These are phyloP conservation scores for Chaetomiaceae sp. DNA, from an alignment of 2,329 filamentous ascomycete species.

Conservation along the genomic window DNA sequence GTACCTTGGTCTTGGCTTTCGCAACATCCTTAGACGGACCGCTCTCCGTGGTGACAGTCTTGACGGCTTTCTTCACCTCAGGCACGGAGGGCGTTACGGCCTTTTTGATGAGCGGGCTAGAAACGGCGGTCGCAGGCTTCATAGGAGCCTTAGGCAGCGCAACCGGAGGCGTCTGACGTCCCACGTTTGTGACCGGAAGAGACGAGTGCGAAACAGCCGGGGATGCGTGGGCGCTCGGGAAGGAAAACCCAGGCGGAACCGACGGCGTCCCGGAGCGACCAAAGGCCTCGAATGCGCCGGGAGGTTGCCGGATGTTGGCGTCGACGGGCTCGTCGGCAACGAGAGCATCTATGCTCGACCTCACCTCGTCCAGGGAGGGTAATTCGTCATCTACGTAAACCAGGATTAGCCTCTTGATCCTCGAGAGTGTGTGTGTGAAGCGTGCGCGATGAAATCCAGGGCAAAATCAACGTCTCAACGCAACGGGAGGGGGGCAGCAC, in stretches of 20 bases:
- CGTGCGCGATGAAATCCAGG: neutral
- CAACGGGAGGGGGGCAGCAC: constrained; percentile 20
- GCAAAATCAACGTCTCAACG: neutral
- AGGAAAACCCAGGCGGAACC: constrained; percentile 45
- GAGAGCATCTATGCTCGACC: constrained; percentile 61
- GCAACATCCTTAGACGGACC: constrained; percentile 45
- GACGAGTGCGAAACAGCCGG: constrained; percentile 28
- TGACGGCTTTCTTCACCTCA: constrained; percentile 33
- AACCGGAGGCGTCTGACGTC: constrained; percentile 26
- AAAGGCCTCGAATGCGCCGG: constrained; percentile 24
- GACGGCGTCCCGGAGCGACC: constrained; percentile 33
- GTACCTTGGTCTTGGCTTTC: constrained; percentile 37
- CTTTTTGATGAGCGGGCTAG: constrained; percentile 27
- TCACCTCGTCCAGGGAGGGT: constrained; percentile 57
- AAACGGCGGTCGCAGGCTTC: constrained; percentile 28
- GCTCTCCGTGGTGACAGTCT: constrained; percentile 42
- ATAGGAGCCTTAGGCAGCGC: constrained; percentile 29
- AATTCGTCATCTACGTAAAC: constrained; percentile 56
- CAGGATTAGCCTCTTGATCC: constrained; percentile 38
- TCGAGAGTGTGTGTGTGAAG: neutral
- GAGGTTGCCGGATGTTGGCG: constrained; percentile 31
- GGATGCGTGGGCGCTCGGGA: constrained; percentile 37
- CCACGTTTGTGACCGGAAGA: constrained; percentile 15
- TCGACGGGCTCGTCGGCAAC: constrained; percentile 54
- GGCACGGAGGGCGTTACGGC: constrained; percentile 21